A percentile compares a stretch with the other conserved stretches of the same genome.
Evolutionary conservation across 2,329 filamentous ascomycete species (phyloP).

Genomic region (Aspergillus transmontanensis): DNA sequence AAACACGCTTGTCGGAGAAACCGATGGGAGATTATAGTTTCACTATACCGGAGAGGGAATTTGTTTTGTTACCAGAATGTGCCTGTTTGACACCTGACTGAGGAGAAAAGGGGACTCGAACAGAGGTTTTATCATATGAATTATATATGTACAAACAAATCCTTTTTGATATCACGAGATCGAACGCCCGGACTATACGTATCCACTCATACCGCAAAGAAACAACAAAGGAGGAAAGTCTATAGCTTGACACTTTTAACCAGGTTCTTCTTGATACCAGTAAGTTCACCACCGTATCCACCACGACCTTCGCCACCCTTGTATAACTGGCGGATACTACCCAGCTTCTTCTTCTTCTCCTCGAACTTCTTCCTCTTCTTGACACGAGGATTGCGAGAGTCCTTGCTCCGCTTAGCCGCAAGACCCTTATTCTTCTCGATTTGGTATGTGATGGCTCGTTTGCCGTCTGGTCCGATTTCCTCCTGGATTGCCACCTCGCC

Average conservation of each 20-base stretch:
- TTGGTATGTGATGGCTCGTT: constrained; percentile 87
- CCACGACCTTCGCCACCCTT: constrained; percentile 81
- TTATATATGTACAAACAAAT: constrained; percentile 29
- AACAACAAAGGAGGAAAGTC: constrained; percentile 15
- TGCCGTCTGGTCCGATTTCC: constrained; percentile 77
- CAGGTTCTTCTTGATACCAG: constrained; percentile 91
- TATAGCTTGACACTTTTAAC: constrained; percentile 93
- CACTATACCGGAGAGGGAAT: background rate
- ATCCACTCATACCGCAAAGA: constrained; percentile 20
- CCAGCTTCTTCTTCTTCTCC: constrained; percentile 95
- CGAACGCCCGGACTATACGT: constrained; percentile 21
- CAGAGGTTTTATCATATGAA: constrained; percentile 7
- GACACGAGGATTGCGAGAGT: constrained; percentile 88
- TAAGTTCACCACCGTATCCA: constrained; percentile 87
- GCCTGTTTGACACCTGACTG: background rate
- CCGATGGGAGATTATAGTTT: background rate
- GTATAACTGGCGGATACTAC: constrained; percentile 81
- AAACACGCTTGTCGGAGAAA: constrained; percentile 10
- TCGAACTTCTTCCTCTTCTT: constrained; percentile 98
- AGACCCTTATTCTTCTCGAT: constrained; percentile 99
- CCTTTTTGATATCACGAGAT: constrained; percentile 22
- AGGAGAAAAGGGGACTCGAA: background rate
- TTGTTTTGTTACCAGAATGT: background rate
- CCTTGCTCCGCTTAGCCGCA: constrained; percentile 87
- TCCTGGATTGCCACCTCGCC: constrained; percentile 67